phyloP scores from a whole-genome alignment of 768 basidiomycete species.

The Boletus rubroflammeus region DNA sequence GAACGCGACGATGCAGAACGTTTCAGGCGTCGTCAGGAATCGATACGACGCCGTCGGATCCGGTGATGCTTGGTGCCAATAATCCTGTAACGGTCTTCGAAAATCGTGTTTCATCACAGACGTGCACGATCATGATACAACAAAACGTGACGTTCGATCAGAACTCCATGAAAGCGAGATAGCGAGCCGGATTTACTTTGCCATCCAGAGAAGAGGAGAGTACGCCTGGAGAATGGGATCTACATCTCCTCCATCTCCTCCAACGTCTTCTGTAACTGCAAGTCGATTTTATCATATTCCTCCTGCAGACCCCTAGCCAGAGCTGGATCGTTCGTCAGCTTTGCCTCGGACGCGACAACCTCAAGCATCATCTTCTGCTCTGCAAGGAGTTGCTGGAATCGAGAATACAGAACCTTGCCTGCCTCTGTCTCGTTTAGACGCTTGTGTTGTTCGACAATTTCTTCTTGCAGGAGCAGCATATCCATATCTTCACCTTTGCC shows the following conservation, averaged over 20 bases:
- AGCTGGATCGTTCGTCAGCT: slow-evolving; percentile 3
- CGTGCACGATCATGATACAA: background rate
- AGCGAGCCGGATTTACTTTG: slow-evolving; percentile 2
- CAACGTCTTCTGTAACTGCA: slow-evolving; percentile 15
- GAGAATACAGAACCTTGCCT: slow-evolving; percentile 16
- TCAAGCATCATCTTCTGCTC: slow-evolving; percentile 15
- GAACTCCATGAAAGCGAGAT: background rate
- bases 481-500: background rate
- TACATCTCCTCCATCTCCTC: slow-evolving; percentile 20
- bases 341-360: slow-evolving; percentile 19
- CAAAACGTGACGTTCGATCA: background rate
- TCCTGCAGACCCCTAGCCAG: slow-evolving; percentile 8
- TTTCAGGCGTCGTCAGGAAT: slow-evolving; percentile 48
- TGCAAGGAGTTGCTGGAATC: slow-evolving; percentile 13
- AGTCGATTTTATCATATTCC: slow-evolving; percentile 10
- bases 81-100: slow-evolving; percentile 32
- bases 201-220: slow-evolving; percentile 4
- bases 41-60: slow-evolving; percentile 34
- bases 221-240: slow-evolving; percentile 11
- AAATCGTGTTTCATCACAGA: background rate
- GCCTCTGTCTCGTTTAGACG: slow-evolving; percentile 23
- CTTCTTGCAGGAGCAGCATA: slow-evolving; percentile 24
- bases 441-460: slow-evolving; percentile 10
- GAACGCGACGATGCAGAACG: slow-evolving; percentile 50
- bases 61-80: slow-evolving; percentile 47